Evolutionary conservation across 768 basidiomycete species (phyloP), one percentile per base, ranked within the genome.

Genomic region (Clathrus columnatus): DNA sequence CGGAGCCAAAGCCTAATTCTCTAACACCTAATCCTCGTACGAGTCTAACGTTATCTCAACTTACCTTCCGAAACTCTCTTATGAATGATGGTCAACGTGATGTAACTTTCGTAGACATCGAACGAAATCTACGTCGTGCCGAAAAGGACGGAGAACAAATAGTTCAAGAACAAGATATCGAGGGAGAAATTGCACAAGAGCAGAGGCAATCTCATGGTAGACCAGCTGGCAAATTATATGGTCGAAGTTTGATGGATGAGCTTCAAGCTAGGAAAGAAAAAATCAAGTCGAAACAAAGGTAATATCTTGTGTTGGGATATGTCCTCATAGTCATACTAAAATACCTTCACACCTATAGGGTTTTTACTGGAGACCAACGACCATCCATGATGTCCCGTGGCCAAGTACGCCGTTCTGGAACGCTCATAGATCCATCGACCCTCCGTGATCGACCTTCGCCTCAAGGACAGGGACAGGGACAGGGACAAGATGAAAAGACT

Each of bases 301-400:
- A 71, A 61, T n/a, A 74, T 60, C 29, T 10, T 49, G 10, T 51
- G n/a, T 42, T 21, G 11, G 7, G 14, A 36, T 48, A 18, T 46
- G 6, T 7, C n/a, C 7, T 20, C 45, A 26, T 46, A n/a, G n/a
- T n/a, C n/a, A n/a, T 20, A 26, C n/a, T 20, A 11, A 46, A 11
- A n/a, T 7, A 14, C 10, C 16, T 28, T 36, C 27, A 30, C 18
- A 16, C 7, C 1, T 46, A 20, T 58, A 95, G 93, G 53, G 85
- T 89, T 14, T 96, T 96, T 68, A 82, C 74, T 52, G 93, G 93
- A 14, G 93, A 96, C 63, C 78, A 86, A 60, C 75, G 92, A 56
- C 91, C 93, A 8, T 87, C 90, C 4, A 95, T 95, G 93, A 94
- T 95, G 91, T 80, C 84, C 29, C 80, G 92, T 59, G 72, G 74